These are phyloP conservation scores for Cryphonectria parasitica DNA, from an alignment of 2,329 filamentous ascomycete species.

Conservation along the genomic window DNA sequence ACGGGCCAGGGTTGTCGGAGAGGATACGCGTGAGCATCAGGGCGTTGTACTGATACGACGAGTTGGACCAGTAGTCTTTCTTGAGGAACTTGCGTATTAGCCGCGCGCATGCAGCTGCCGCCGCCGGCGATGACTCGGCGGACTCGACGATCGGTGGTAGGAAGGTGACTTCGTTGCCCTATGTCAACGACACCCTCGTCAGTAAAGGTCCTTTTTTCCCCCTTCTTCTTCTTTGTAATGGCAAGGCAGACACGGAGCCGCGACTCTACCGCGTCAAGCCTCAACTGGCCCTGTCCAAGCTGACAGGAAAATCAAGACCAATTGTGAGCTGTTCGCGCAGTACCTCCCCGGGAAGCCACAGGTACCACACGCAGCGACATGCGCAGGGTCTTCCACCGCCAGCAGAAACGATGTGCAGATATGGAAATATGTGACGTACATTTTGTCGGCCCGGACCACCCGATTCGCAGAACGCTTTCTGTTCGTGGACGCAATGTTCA, in stretches of 20 bases:
- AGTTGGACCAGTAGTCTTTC: conserved; percentile 66
- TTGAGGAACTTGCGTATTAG: conserved; percentile 82
- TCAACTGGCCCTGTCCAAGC: not conserved
- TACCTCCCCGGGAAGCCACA: not conserved
- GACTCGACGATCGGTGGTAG: conserved; percentile 93
- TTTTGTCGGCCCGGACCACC: conserved; percentile 57
- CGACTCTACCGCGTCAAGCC: not conserved
- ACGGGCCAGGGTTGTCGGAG: conserved; percentile 85
- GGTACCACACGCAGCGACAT: not conserved
- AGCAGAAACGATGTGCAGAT: not conserved
- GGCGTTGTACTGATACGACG: conserved; percentile 89
- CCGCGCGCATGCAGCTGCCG: conserved; percentile 79
- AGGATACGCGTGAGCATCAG: conserved; percentile 95
- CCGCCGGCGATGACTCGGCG: conserved; percentile 87
- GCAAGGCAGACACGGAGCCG: not conserved
- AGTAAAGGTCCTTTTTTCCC: not conserved
- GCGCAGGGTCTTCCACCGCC: not conserved
- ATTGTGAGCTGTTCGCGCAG: not conserved
- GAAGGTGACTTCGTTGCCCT: conserved; percentile 89
- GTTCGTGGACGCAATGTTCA: conserved; percentile 26
- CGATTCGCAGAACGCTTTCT: conserved; percentile 84
- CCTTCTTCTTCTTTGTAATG: not conserved
- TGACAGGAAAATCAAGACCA: not conserved
- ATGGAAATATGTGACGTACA: conserved; percentile 46
- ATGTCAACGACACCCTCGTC: not conserved